Percentiles rank a stretch among this genome's conserved stretches.
Evolutionary conservation across 2,329 filamentous ascomycete species (phyloP).

Genomic region (Aureobasidium subglaciale): DNA sequence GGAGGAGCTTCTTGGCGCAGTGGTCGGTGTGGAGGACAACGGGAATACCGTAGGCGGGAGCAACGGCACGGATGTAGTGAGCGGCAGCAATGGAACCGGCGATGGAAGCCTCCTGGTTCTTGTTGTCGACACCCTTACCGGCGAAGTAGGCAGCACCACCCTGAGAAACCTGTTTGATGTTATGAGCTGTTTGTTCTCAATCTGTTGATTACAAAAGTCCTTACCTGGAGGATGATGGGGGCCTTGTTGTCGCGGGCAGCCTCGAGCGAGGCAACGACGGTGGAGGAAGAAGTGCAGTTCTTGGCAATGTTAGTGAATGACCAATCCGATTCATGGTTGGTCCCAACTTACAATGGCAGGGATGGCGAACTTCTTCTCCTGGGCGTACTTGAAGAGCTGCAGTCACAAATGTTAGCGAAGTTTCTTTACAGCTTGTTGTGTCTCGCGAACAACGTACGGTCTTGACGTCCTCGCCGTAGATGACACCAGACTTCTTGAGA

Average conservation of each 20-base stretch:
- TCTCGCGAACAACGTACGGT: conserved; percentile 15
- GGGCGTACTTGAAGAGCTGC: conserved; percentile 79
- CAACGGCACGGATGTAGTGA: conserved; percentile 85
- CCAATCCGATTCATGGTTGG: neutral
- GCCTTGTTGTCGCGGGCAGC: conserved; percentile 87
- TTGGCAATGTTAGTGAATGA: conserved; percentile 20
- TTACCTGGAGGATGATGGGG: conserved; percentile 71
- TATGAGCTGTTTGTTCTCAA: neutral
- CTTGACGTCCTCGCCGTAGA: conserved; percentile 31
- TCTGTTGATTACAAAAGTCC: neutral
- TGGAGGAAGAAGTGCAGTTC: conserved; percentile 91
- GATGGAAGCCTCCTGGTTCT: conserved; percentile 80
- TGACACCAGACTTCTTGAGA: conserved; percentile 31
- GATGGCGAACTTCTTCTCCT: conserved; percentile 81
- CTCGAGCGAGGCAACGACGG: conserved; percentile 80
- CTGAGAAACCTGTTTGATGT: conserved; percentile 57
- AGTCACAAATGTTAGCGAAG: conserved; percentile 19
- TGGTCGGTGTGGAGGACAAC: conserved; percentile 96
- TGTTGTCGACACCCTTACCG: conserved; percentile 67
- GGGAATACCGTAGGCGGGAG: conserved; percentile 80
- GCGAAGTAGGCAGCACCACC: conserved; percentile 67
- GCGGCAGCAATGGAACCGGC: conserved; percentile 81
- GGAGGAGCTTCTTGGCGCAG: conserved; percentile 98
- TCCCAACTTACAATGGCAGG: conserved; percentile 30
- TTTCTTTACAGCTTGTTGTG: neutral